These are phyloP conservation scores for Calycina herbarum DNA, from an alignment of 2,329 filamentous ascomycete genomes.

Conservation along the genomic window DNA sequence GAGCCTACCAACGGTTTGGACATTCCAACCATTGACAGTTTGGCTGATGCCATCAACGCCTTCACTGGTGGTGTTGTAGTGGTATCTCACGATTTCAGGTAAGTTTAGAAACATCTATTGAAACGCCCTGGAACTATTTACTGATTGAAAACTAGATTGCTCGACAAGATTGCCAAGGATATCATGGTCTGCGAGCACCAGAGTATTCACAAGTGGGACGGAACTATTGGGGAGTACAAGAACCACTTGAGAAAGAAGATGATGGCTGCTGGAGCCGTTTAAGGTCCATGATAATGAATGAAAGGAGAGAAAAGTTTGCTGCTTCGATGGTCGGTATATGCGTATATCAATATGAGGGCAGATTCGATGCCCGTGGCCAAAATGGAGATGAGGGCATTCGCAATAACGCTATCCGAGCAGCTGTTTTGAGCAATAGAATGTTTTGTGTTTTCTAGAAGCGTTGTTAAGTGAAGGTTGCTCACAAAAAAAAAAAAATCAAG, in stretches of 20 bases:
- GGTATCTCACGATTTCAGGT: constrained; percentile 99
- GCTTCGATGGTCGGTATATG: constrained; percentile 19
- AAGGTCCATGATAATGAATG: constrained; percentile 40
- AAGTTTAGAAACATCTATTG: constrained; percentile 41
- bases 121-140: constrained; percentile 6
- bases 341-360: constrained; percentile 20
- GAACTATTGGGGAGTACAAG: constrained; percentile 93
- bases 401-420: constrained; percentile 18
- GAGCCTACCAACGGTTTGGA: constrained; percentile 99
- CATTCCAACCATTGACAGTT: constrained; percentile 95
- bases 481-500: not conserved
- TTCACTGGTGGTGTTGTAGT: constrained; percentile 94
- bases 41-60: constrained; percentile 96
- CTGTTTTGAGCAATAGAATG: constrained; percentile 31
- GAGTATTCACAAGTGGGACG: constrained; percentile 87
- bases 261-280: constrained; percentile 83
- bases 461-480: constrained; percentile 18
- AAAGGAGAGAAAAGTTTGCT: constrained; percentile 25
- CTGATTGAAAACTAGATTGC: constrained; percentile 62
- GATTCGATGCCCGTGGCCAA: constrained; percentile 23
- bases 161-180: constrained; percentile 99
- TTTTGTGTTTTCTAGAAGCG: constrained; percentile 31
- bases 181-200: constrained; percentile 99
- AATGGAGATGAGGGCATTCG: constrained; percentile 21
- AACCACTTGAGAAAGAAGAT: constrained; percentile 99